phyloP scores from a whole-genome alignment of 1,284 basidiomycete species.

The Fistulinella cinereoalba region DNA sequence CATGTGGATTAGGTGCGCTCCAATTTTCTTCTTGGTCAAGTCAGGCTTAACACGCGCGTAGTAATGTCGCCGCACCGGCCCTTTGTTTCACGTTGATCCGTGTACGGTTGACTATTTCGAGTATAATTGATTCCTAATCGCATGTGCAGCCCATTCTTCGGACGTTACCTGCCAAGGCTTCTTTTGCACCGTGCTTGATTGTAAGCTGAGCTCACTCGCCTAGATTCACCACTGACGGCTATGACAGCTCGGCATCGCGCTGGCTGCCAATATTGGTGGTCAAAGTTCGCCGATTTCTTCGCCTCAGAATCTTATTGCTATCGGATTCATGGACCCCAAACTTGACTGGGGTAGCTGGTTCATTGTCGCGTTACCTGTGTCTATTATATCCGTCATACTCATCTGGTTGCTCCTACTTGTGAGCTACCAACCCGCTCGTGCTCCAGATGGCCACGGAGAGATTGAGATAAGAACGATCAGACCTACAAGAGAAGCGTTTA shows the following conservation, averaged over 20 bases:
- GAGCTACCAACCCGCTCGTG: conserved; percentile 72
- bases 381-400: conserved; percentile 77
- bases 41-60: conserved; percentile 30
- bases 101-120: conserved; percentile 43
- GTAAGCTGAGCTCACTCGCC: conserved; percentile 45
- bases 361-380: conserved; percentile 89
- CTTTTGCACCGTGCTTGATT: conserved; percentile 90
- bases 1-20: conserved; percentile 93
- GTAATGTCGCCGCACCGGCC: conserved; percentile 97
- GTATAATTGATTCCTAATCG: conserved; percentile 4
- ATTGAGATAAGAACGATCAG: conserved; percentile 82
- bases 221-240: conserved; percentile 4
- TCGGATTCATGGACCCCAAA: conserved; percentile 83
- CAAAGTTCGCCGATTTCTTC: conserved; percentile 94
- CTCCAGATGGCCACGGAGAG: conserved; percentile 73
- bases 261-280: conserved; percentile 98
- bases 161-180: conserved; percentile 83
- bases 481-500: conserved; percentile 78
- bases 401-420: conserved; percentile 91
- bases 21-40: conserved; percentile 21
- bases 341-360: conserved; percentile 96
- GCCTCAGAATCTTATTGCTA: conserved; percentile 95
- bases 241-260: conserved; percentile 85
- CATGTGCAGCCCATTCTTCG: conserved; percentile 81
- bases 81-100: conserved; percentile 96